These are phyloP conservation scores for Silene coronaria DNA, from an alignment of 179 eudicot species.

Conservation along the genomic window DNA sequence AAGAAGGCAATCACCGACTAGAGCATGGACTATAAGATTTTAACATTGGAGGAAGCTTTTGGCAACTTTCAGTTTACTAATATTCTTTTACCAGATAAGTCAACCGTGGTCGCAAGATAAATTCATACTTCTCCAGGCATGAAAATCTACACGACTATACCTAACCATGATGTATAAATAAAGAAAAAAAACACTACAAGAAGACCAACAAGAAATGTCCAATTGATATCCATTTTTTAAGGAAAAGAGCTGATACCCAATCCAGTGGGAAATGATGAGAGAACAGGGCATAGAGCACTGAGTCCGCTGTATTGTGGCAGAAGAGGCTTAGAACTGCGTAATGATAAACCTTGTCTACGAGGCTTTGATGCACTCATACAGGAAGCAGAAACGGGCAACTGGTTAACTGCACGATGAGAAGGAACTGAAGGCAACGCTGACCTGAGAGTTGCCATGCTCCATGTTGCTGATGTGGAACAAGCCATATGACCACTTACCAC, in stretches of 20 bases:
- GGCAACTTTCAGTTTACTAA: too few species aligned
- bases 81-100: too few species aligned
- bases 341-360: slow-evolving; percentile 20
- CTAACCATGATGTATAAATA: neutral
- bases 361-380: slow-evolving; percentile 23
- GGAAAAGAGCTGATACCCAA: slow-evolving; percentile 23
- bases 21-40: too few species aligned
- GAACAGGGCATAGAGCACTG: slow-evolving; percentile 54
- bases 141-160: too few species aligned
- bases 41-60: too few species aligned
- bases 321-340: slow-evolving; percentile 27
- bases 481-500: slow-evolving; percentile 13
- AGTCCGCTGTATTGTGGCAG: slow-evolving; percentile 51
- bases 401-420: slow-evolving; percentile 14
- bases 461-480: slow-evolving; percentile 42
- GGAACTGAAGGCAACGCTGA: slow-evolving; percentile 52
- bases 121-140: too few species aligned
- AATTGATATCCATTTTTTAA: neutral
- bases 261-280: slow-evolving; percentile 37
- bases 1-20: too few species aligned
- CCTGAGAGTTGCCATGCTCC: slow-evolving; percentile 66
- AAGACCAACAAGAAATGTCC: neutral
- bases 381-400: slow-evolving; percentile 28
- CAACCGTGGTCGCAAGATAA: neutral
- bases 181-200: neutral